Base-by-base conservation (phyloP, 2,329 filamentous ascomycete genomes). In the Elsinoe ampelina region DNA sequence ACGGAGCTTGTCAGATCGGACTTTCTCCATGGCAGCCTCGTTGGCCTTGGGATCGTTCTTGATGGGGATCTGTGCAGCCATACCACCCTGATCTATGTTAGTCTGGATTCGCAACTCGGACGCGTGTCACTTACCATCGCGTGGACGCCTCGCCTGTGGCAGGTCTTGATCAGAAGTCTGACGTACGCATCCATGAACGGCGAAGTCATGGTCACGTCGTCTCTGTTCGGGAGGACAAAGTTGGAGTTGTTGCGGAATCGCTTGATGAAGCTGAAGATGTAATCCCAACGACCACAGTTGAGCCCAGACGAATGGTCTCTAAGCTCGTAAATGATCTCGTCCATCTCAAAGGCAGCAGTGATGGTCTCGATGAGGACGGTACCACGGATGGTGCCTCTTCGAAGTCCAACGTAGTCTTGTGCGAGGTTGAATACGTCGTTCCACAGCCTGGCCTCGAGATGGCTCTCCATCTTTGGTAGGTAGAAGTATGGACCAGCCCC, bases 261-360 rank as follows among this genome's bases (percentile, higher is more conserved):
- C 82, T 98, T 98, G 80, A 98, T 97, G 69, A 92, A 89, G 72
- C 87, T 93, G 81, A 98, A 98, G 76, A 98, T 97, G 80, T 98
- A 98, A 71, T 98, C 93, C 93, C 93, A 98, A 64, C 93, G 87
- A 62, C 93, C 93, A 74, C 93, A 97, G 83, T 98, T 98, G 68
- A 98, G 83, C 48, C 93, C 93, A 5, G 92, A 87, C 72, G 86
- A 92, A 79, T 98, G 93, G 70, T 97, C 92, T 60, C 93, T 87
- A 64, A 98, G 85, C 78, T 97, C 93, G 74, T 96, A 98, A 75
- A 98, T 97, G 75, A 98, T 97, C 83, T 98, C 93, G 67, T 98
- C 93, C 93, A 98, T 98, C 80, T 98, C 93, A 68, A 98, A 98
- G 13, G 92, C 93, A 41, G 93, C 93, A 42, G 92, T 81, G 72